These are phyloP conservation scores for Crithidia thermophila DNA, from an alignment of 208 protist genomes.

Conservation along the genomic window DNA sequence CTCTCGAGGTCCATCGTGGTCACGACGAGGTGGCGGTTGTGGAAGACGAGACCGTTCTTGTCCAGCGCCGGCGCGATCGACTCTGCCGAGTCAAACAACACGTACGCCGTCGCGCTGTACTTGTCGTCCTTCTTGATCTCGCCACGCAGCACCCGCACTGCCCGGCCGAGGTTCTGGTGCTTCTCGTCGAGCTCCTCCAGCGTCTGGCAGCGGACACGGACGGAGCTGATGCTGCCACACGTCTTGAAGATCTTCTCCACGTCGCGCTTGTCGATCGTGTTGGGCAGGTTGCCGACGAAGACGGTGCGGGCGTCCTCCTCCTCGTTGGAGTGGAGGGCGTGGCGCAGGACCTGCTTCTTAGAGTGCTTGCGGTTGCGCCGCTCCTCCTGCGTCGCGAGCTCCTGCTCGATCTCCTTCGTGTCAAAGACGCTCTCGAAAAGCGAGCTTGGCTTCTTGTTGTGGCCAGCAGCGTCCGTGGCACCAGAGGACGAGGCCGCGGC, in stretches of 20 bases:
- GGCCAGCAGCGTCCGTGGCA: background rate
- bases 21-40: conserved; percentile 84
- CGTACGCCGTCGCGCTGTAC: conserved; percentile 84
- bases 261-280: conserved; percentile 69
- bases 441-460: background rate
- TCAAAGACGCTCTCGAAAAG: conserved; percentile 62
- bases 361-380: conserved; percentile 39
- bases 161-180: conserved; percentile 68
- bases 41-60: conserved; percentile 72
- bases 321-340: conserved; percentile 80
- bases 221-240: conserved; percentile 75
- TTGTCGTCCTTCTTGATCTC: conserved; percentile 85
- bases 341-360: conserved; percentile 70
- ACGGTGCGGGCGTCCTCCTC: conserved; percentile 89
- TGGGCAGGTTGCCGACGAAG: conserved; percentile 90
- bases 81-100: conserved; percentile 63
- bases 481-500: conserved; percentile 6
- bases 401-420: conserved; percentile 37
- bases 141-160: conserved; percentile 82
- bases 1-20: conserved; percentile 72
- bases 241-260: conserved; percentile 83
- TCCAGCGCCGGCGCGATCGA: conserved; percentile 44
- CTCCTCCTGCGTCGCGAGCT: conserved; percentile 30
- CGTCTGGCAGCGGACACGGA: conserved; percentile 81
- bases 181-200: conserved; percentile 47